Conservation (phyloP, 2,329 filamentous ascomycete species). For the Cladosporium sp. region DNA sequence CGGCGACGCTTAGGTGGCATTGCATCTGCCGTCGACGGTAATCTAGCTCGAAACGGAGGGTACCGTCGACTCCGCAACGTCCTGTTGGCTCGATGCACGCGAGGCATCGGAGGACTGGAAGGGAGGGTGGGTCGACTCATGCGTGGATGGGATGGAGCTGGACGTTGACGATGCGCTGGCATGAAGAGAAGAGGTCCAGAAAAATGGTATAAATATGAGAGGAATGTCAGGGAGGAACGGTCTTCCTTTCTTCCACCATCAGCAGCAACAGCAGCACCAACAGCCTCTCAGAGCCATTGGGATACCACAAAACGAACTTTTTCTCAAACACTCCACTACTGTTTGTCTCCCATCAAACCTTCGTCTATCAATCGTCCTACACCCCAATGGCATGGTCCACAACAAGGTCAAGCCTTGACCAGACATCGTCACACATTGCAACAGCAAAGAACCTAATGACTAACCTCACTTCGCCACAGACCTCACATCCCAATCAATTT, state of each 20-base stretch:
- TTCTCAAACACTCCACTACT: background rate
- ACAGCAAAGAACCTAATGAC: background rate
- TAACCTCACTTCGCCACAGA: background rate
- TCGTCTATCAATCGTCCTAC: background rate
- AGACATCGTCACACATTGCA: background rate
- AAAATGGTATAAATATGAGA: conserved; percentile 30
- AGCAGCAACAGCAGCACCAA: conserved; percentile 6
- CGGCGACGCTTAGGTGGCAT: conserved; percentile 41
- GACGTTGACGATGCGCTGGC: conserved; percentile 11
- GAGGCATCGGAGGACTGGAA: conserved; percentile 7
- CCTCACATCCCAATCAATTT: conserved; percentile 4
- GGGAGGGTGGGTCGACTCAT: conserved; percentile 5
- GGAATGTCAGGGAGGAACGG: background rate
- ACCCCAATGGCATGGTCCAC: background rate
- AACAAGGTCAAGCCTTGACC: background rate
- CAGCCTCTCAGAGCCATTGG: background rate
- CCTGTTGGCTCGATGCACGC: conserved; percentile 14
- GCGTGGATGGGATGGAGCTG: conserved; percentile 7
- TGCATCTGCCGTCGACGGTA: conserved; percentile 36
- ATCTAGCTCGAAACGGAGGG: conserved; percentile 13
- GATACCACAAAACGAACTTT: background rate
- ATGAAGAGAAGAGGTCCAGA: conserved; percentile 15
- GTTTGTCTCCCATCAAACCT: background rate
- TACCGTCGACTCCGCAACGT: conserved; percentile 19
- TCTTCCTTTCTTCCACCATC: conserved; percentile 11